These are phyloP conservation scores for Alternaria atra DNA, from an alignment of 2,329 filamentous ascomycete species.

Conservation along the genomic window DNA sequence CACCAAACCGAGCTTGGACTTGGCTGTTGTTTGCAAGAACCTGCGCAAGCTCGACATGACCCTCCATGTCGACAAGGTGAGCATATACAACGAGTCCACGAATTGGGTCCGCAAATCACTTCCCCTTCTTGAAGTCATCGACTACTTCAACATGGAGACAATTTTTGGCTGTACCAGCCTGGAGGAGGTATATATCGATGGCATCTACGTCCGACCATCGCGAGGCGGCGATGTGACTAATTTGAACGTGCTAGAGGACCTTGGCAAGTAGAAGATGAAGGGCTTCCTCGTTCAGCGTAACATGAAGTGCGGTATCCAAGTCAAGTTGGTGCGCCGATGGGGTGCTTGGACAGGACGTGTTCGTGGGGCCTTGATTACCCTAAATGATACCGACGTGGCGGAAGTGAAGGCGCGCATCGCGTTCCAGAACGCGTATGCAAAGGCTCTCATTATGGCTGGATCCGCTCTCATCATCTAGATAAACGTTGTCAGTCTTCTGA, in stretches of 20 bases:
- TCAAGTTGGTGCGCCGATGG: slow-evolving; percentile 7
- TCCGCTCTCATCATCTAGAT: neutral
- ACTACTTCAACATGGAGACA: neutral
- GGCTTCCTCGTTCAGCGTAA: slow-evolving; percentile 9
- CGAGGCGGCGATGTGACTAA: neutral
- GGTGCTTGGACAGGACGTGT: slow-evolving; percentile 6
- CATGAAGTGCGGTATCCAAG: neutral
- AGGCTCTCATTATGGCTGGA: neutral
- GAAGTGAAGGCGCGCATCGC: neutral
- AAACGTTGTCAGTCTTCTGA: neutral
- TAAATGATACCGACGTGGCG: neutral
- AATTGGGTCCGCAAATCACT: neutral
- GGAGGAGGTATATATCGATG: slow-evolving; percentile 7
- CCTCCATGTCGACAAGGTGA: neutral
- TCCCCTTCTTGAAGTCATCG: neutral
- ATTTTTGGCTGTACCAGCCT: slow-evolving; percentile 1
- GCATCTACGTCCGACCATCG: neutral
- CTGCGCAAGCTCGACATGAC: slow-evolving; percentile 1
- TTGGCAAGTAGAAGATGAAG: slow-evolving; percentile 13
- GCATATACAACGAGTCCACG: neutral
- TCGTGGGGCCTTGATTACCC: neutral
- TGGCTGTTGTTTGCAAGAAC: slow-evolving; percentile 1
- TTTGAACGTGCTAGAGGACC: slow-evolving; percentile 1
- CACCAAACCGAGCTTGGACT: slow-evolving; percentile 1
- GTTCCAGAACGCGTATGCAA: neutral